Base-by-base conservation (phyloP, 1,139 yeast species). In the Diutina mesorugosa region DNA sequence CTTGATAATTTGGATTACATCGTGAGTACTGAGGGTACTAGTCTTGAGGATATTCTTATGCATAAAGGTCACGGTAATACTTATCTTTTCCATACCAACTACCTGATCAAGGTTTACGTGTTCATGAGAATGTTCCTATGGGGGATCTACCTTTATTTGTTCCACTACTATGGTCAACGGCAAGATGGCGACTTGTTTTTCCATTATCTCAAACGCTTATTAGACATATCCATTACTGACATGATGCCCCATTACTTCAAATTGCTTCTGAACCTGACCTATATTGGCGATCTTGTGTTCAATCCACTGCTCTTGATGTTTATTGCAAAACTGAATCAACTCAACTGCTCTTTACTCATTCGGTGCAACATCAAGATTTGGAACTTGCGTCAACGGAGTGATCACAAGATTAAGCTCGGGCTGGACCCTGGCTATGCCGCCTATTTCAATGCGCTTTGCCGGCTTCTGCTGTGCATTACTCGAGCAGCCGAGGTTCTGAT, bases 281-380 rank as follows among this genome's bases (percentile, higher is more conserved):
- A 18, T 6, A 30, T 68, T 32, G 73, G 75, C 58, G 81, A 78
- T 59, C 67, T 73, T 65, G 60, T 72, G 6, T 60, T 78, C 12
- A 74, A 77, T 50, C 82, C 82, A 1, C 63, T 69, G 1, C 63
- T 79, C 45, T 72, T 76, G 52, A 68, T 67, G 59, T 62, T 72
- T n/a, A 65, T 75, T 51, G 78, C 75, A 59, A 72, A 73, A 58
- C 62, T 76, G 1, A 70, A 72, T 56, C 76, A 72, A 59, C 62
- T 72, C 7, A 61, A 66, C 51, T 60, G 74, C 35, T 69, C 75
- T 8, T 63, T 72, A 35, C 65, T 69, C n/a, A 65, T 73, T 2
- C 65, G 76, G 41, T 64, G 68, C 8, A 69, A 64, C 47, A 58
- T 58, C 35, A 52, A 55, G 30, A 60, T 61, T 9, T 58, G 56